Percentiles rank a stretch among this genome's conserved stretches.
phyloP scores from a whole-genome alignment of 768 basidiomycete species.

The Chalciporus piperatus region DNA sequence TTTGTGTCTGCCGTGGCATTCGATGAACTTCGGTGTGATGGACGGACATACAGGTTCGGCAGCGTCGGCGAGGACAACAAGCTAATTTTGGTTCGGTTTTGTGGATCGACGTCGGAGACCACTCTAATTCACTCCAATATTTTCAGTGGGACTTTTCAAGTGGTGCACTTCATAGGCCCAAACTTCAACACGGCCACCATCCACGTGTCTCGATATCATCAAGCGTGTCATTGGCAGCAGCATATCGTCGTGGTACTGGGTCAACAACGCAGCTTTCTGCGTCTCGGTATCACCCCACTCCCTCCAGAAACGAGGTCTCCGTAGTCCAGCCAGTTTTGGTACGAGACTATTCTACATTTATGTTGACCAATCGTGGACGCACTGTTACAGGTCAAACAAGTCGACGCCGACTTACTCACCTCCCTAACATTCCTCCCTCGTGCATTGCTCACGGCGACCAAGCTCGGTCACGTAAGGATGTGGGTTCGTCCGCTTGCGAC shows the following conservation, averaged over 20 bases:
- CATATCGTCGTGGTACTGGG: conserved; percentile 55
- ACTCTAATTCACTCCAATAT: not conserved
- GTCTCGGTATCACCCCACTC: conserved; percentile 79
- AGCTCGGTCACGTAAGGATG: conserved; percentile 72
- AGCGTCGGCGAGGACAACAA: conserved; percentile 98
- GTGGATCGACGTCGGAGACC: not conserved
- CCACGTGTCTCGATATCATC: conserved; percentile 79
- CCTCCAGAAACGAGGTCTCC: conserved; percentile 86
- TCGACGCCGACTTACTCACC: conserved; percentile 79
- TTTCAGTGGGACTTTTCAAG: conserved; percentile 94
- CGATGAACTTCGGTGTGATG: conserved; percentile 85
- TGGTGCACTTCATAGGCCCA: conserved; percentile 85
- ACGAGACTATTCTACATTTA: conserved; percentile 1
- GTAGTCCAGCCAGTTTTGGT: conserved; percentile 89
- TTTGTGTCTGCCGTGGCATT: conserved; percentile 90
- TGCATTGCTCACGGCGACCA: conserved; percentile 75
- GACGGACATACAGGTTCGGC: conserved; percentile 89
- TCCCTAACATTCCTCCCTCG: conserved; percentile 75
- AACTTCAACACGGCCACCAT: conserved; percentile 66
- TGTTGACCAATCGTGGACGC: not conserved
- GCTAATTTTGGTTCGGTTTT: conserved; percentile 68
- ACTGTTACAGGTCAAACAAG: conserved; percentile 61
- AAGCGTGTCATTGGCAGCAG: conserved; percentile 66
- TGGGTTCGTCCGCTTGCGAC: conserved; percentile 77
- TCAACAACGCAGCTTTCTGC: conserved; percentile 56